Conservation (phyloP, 2,329 filamentous ascomycete species). For the Penicillium crustosum region DNA sequence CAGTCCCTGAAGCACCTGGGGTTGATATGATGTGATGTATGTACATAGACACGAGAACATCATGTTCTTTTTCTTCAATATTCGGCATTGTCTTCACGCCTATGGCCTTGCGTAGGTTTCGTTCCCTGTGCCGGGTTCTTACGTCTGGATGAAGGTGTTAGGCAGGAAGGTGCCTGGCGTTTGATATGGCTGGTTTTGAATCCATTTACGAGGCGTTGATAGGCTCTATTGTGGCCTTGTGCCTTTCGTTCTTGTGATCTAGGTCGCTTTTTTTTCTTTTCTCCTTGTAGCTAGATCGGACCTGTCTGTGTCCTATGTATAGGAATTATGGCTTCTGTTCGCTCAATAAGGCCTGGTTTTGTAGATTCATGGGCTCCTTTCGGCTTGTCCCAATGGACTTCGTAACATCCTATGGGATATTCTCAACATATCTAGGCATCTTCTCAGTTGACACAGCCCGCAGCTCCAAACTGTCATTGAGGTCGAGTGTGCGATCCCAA, state of each 20-base stretch:
- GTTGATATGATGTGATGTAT: constrained; percentile 38
- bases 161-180: constrained; percentile 34
- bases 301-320: constrained; percentile 7
- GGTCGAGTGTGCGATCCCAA: background rate
- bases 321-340: constrained; percentile 5
- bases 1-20: constrained; percentile 5
- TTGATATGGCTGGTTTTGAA: constrained; percentile 31
- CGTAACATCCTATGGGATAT: background rate
- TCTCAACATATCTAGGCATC: background rate
- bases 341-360: background rate
- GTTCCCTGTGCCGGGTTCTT: constrained; percentile 20
- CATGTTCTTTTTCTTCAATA: constrained; percentile 27
- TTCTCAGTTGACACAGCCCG: background rate
- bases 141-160: constrained; percentile 29
- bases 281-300: constrained; percentile 8
- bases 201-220: constrained; percentile 25
- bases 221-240: constrained; percentile 7
- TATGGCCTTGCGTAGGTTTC: constrained; percentile 28
- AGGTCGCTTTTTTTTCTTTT: constrained; percentile 8
- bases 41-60: constrained; percentile 37
- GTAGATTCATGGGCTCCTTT: background rate
- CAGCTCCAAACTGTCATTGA: background rate
- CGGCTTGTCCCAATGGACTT: background rate
- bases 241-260: constrained; percentile 15
- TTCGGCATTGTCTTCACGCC: constrained; percentile 27